Evolutionary conservation across 2,329 filamentous ascomycete species (phyloP), one percentile per base, ranked within the genome.

Genomic region (Fusarium sp.): DNA sequence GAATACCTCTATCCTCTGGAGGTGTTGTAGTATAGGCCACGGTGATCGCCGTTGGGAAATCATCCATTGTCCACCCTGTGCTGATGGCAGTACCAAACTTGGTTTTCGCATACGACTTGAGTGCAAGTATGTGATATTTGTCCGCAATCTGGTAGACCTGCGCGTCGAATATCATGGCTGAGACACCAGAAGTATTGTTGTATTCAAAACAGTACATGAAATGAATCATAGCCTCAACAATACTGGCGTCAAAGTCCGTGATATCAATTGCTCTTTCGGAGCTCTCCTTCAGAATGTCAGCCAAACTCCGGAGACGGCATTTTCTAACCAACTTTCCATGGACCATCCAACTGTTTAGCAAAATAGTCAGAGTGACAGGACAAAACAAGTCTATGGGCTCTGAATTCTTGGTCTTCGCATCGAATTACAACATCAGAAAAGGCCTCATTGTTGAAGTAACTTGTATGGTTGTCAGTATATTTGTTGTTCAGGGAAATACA

Each of bases 161-260:
- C 3, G 54, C 57, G 3, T 61, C 11, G 6, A 53, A 61, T 5
- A 46, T n/a, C 57, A 61, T 58, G 2, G 14, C 6, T 1, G 54
- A 44, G 3, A 4, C n/a, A 0, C 4, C 32, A 2, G 23, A 21
- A 1, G 2, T 9, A 4, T 44, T 25, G 9, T 1, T 21, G 19
- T 61, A 59, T 19, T 58, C 19, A 4, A 58, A 59, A 2, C 14
- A 14, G 9, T 61, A 61, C 36, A 53, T 32, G 19, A 58, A 61
- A 4, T 17, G 15, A 8, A 61, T 4, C 57, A 61, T 59, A 3
- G 54, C 54, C 8, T 36, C 32, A 4, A 58, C 54, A 3, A 54
- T 36, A 1, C 6, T 31, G 0, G 21, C 2, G 1, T 61, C 45
- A 8, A 61, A 61, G 11, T 61, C 44, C 9, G 17, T 4, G 4